A percentile compares a stretch with the other conserved stretches of the same genome.
Conservation (phyloP, 2,329 filamentous ascomycete genomes). For the Fusarium protoensiforme region DNA sequence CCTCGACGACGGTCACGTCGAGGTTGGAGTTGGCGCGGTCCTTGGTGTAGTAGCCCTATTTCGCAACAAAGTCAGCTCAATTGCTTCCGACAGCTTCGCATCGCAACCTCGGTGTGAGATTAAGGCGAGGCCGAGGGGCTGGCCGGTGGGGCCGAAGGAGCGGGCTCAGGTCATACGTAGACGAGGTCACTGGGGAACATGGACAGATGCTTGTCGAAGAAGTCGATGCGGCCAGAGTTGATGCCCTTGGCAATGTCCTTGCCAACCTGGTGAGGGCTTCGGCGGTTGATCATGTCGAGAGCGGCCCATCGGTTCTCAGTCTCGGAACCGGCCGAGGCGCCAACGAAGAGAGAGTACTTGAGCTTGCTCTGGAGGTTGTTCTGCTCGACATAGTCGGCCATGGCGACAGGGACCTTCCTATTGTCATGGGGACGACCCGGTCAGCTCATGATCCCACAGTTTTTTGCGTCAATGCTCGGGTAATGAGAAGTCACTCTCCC, state of each 20-base stretch:
- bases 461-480: constrained; percentile 28
- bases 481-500: constrained; percentile 3
- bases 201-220: constrained; percentile 93
- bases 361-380: constrained; percentile 86
- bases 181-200: constrained; percentile 92
- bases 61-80: constrained; percentile 21
- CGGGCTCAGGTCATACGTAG: constrained; percentile 63
- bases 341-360: constrained; percentile 88
- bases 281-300: constrained; percentile 89
- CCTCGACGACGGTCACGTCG: constrained; percentile 87
- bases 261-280: constrained; percentile 88
- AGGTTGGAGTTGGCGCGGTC: constrained; percentile 78
- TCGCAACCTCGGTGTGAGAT: constrained; percentile 32
- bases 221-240: constrained; percentile 88
- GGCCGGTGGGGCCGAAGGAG: constrained; percentile 21
- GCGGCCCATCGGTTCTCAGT: constrained; percentile 93
- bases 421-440: background rate
- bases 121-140: constrained; percentile 29
- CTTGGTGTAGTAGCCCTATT: constrained; percentile 82
- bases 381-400: constrained; percentile 90
- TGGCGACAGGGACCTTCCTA: constrained; percentile 83
- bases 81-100: constrained; percentile 9
- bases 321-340: constrained; percentile 88
- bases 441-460: constrained; percentile 20
- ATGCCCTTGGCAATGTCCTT: constrained; percentile 92